phyloP scores from a whole-genome alignment of 2,329 filamentous ascomycete species.

The Neofusicoccum umdonicola region DNA sequence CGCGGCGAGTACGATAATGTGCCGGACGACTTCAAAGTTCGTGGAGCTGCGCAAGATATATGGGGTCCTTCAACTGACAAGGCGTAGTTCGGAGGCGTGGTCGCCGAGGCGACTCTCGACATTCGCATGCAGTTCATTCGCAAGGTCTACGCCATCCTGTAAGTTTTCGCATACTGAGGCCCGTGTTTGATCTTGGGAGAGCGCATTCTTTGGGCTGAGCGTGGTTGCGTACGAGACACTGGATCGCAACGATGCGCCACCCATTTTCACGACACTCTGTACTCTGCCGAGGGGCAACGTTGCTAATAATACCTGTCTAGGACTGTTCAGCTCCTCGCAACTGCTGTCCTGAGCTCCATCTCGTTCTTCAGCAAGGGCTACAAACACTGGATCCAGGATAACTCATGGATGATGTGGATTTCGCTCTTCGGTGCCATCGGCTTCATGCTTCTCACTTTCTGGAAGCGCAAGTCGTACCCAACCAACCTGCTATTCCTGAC shows the following conservation, averaged over 20 bases:
- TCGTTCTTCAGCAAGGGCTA: constrained; percentile 82
- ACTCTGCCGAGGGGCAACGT: constrained; percentile 32
- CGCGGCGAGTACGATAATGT: constrained; percentile 85
- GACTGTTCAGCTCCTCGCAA: constrained; percentile 87
- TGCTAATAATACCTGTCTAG: neutral
- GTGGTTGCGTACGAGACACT: neutral
- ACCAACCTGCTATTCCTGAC: constrained; percentile 90
- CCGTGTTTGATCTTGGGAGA: neutral
- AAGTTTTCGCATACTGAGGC: constrained; percentile 39
- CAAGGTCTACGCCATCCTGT: constrained; percentile 94
- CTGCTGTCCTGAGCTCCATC: constrained; percentile 73
- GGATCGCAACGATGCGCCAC: neutral
- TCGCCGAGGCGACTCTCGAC: constrained; percentile 89
- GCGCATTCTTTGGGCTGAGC: neutral
- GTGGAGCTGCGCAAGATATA: neutral
- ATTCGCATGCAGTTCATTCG: constrained; percentile 96
- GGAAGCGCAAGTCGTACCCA: constrained; percentile 94
- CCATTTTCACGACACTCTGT: neutral
- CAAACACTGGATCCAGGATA: constrained; percentile 80
- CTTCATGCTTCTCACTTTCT: constrained; percentile 85
- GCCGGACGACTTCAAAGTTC: constrained; percentile 93
- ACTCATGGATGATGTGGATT: constrained; percentile 80
- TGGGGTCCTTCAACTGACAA: constrained; percentile 13
- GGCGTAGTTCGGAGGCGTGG: constrained; percentile 78
- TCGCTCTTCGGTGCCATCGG: constrained; percentile 81